Evolutionary conservation across 2,329 filamentous ascomycete genomes (phyloP).

Genomic region (Ophiosphaerella narmari): DNA sequence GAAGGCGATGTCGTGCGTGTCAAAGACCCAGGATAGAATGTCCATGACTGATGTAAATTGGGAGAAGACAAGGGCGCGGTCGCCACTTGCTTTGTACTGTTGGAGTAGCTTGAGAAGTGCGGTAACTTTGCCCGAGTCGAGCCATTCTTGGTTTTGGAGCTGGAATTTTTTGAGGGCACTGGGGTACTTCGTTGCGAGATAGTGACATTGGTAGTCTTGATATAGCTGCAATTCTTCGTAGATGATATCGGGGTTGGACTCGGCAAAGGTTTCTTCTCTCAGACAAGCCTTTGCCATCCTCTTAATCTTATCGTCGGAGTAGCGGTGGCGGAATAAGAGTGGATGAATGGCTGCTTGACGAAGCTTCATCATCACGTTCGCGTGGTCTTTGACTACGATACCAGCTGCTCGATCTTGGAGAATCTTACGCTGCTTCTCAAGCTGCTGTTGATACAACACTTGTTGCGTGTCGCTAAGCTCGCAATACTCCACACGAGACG

Average conservation of each 20-base stretch:
- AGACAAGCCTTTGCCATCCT: constrained; percentile 80
- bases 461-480: constrained; percentile 75
- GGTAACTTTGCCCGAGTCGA: constrained; percentile 82
- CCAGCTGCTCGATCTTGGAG: constrained; percentile 62
- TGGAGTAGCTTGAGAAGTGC: constrained; percentile 76
- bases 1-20: constrained; percentile 72
- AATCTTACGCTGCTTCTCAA: constrained; percentile 65
- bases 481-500: constrained; percentile 77
- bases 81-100: constrained; percentile 76
- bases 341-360: constrained; percentile 93
- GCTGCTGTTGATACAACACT: constrained; percentile 72
- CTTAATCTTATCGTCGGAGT: constrained; percentile 72
- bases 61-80: constrained; percentile 87
- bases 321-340: constrained; percentile 81
- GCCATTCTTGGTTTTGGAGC: constrained; percentile 67
- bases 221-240: constrained; percentile 59
- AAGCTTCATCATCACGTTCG: constrained; percentile 77
- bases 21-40: constrained; percentile 82
- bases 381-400: constrained; percentile 59
- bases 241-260: constrained; percentile 58
- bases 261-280: constrained; percentile 63
- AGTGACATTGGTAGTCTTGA: constrained; percentile 66
- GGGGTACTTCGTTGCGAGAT: constrained; percentile 59
- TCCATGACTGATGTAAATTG: constrained; percentile 93
- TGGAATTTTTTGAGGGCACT: constrained; percentile 59